Percentiles rank a stretch among this genome's conserved stretches.
Evolutionary conservation across 2,329 filamentous ascomycete species (phyloP).

Genomic region (Cladophialophora yegresii): DNA sequence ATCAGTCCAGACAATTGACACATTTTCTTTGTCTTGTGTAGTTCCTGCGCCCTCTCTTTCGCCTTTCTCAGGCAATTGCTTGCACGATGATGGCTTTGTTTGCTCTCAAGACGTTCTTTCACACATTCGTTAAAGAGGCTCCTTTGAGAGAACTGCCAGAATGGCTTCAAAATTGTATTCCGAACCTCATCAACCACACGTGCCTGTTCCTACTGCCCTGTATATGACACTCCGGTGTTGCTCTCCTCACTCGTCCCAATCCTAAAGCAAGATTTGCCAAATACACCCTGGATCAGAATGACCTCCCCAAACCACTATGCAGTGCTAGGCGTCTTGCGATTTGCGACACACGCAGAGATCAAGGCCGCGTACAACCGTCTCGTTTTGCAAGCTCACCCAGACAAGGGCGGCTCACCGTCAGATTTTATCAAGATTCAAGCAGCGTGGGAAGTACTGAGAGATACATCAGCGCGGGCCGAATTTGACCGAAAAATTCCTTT

Average conservation of each 20-base stretch:
- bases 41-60: neutral
- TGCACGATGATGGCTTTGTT: neutral
- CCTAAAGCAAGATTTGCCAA: neutral
- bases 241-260: neutral
- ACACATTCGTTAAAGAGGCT: neutral
- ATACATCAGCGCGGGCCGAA: neutral
- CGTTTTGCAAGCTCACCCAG: slow-evolving; percentile 20
- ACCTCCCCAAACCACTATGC: slow-evolving; percentile 7
- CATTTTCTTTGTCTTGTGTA: neutral
- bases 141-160: neutral
- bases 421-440: slow-evolving; percentile 8
- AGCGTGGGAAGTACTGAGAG: slow-evolving; percentile 9
- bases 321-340: slow-evolving; percentile 5
- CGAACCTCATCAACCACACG: neutral
- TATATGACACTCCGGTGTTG: neutral
- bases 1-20: too few species aligned
- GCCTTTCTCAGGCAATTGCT: neutral
- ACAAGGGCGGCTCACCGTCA: slow-evolving; percentile 11
- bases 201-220: neutral
- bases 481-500: neutral
- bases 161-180: neutral
- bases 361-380: slow-evolving; percentile 16
- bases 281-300: neutral
- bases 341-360: slow-evolving; percentile 15
- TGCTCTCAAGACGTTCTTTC: neutral